Evolutionary conservation across 371 early-diverging fungal species (phyloP), one percentile per base, ranked within the genome.

Genomic region (Lichtheimia ramosa): DNA sequence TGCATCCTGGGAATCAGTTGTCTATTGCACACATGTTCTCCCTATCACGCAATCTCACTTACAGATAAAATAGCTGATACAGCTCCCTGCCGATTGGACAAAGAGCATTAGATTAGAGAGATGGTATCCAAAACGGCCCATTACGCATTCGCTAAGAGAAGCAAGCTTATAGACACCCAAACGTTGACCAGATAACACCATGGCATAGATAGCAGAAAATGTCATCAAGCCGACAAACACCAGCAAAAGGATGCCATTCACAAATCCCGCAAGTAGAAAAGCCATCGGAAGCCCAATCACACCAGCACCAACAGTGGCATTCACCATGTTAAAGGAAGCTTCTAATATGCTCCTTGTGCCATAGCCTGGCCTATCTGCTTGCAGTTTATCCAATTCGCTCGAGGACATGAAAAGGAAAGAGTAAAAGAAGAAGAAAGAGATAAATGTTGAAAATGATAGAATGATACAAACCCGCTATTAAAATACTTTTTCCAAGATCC

Each of bases 291-390:
- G 59, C 0, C 84, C 86, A 53, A 86, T 73, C n/a, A 86, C 77
- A 25, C 86, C 86, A 5, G 86, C 79, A 1, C 86, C 86, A 5
- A 86, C 84, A 2, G 83, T 86, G 7, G 82, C 77, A 67, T 86
- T 86, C 21, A 83, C 80, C 28, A 86, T 63, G 50, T 80, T 83
- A 54, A 83, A 74, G 4, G 85, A 68, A 21, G 75, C 77, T 27
- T 75, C 71, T 0, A 74, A 48, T 13, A 70, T 55, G 34, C 65
- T 65, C 7, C 77, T 62, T 14, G 71, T 64, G 42, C 81, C 81
- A 63, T 68, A 74, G 3, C 81, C 81, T 34, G 71, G 73, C 18
- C 63, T 59, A 49, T 72, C 63, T 0, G 70, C 50, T 58, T 74
- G 74, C 25, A 75, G 42, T 13, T 75, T 25, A 59, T 78, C 79